Evolutionary conservation across 208 protist species (phyloP).

Genomic region (Lotmaria passim): DNA sequence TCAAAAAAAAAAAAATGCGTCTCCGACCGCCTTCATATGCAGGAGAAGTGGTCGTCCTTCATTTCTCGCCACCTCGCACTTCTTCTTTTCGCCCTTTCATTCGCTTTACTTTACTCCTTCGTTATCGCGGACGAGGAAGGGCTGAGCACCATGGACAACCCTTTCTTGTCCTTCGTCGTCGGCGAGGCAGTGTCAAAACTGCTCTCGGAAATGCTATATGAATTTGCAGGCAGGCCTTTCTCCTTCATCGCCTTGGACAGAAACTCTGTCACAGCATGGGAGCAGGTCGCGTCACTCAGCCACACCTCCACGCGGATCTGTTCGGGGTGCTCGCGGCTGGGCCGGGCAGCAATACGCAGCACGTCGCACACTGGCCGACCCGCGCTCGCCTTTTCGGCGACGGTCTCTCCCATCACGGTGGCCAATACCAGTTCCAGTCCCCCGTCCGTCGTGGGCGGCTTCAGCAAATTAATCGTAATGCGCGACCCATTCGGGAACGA

Average conservation of each 20-base stretch:
- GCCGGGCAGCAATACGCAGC: slow-evolving; percentile 72
- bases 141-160: slow-evolving; percentile 5
- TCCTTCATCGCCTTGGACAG: slow-evolving; percentile 59
- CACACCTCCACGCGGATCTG: slow-evolving; percentile 85
- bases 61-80: no score
- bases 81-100: no score
- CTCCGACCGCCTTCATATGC: no score
- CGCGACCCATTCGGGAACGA: slow-evolving; percentile 85
- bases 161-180: slow-evolving; percentile 34
- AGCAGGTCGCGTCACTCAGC: slow-evolving; percentile 77
- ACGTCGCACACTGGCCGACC: slow-evolving; percentile 83
- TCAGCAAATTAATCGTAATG: slow-evolving; percentile 75
- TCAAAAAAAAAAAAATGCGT: no score
- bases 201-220: slow-evolving; percentile 67
- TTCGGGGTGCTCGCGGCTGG: slow-evolving; percentile 67
- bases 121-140: slow-evolving; percentile 2
- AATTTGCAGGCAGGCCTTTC: slow-evolving; percentile 44
- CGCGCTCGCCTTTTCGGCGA: slow-evolving; percentile 59
- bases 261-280: slow-evolving; percentile 50
- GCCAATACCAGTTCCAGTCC: slow-evolving; percentile 76
- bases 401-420: slow-evolving; percentile 73
- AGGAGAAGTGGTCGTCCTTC: no score
- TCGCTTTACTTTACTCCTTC: no score
- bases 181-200: slow-evolving; percentile 52
- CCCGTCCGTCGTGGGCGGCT: slow-evolving; percentile 59